Percentiles rank a stretch among this genome's conserved stretches.
phyloP scores from a whole-genome alignment of 176 grass and related monocot species.

The Aegilops sharonensis region DNA sequence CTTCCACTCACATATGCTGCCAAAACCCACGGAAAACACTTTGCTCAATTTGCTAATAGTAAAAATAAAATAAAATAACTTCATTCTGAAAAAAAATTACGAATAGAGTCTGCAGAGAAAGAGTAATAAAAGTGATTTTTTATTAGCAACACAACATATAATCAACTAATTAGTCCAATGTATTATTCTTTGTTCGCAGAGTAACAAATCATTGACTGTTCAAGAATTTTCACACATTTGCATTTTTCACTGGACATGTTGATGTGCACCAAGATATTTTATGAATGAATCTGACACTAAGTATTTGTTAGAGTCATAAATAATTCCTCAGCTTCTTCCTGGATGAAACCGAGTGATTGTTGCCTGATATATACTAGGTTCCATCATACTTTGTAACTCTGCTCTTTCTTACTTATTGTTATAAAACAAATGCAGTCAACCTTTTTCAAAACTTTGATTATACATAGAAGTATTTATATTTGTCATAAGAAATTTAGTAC shows the following conservation, averaged over 20 bases:
- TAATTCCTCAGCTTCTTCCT: neutral
- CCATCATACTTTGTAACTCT: neutral
- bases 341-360: neutral
- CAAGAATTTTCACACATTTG: neutral
- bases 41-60: neutral
- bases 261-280: neutral
- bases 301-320: neutral
- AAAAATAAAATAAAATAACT: neutral
- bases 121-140: neutral
- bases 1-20: conserved; percentile 58
- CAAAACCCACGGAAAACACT: conserved; percentile 18
- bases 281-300: neutral
- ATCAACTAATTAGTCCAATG: neutral
- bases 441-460: neutral
- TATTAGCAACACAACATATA: neutral
- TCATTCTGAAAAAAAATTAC: conserved; percentile 24
- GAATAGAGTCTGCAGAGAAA: neutral
- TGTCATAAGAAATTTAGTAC: neutral
- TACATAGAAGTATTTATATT: neutral
- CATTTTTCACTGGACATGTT: neutral
- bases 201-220: neutral
- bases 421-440: neutral
- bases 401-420: neutral
- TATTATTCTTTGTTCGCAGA: neutral
- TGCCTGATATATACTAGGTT: neutral